phyloP scores from a whole-genome alignment of 305 asterid species.

The Caryopteris hybrid region DNA sequence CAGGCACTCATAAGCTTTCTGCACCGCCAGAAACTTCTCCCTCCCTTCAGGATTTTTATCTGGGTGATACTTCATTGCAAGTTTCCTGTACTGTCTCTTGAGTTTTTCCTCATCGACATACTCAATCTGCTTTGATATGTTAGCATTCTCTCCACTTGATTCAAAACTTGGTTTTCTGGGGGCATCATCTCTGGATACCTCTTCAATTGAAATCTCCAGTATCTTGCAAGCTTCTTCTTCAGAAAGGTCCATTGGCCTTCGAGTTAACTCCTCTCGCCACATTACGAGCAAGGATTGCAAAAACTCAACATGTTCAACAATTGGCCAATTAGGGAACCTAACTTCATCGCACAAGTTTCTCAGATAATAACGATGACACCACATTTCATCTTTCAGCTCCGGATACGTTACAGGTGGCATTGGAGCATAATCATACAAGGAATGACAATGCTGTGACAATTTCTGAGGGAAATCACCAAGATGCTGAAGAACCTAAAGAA shows the following conservation, averaged over 20 bases:
- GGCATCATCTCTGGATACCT: slow-evolving; percentile 83
- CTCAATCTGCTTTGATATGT: slow-evolving; percentile 76
- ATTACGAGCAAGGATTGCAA: slow-evolving; percentile 91
- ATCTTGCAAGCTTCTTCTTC: slow-evolving; percentile 98
- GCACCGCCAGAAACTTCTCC: slow-evolving; percentile 96
- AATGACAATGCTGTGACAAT: slow-evolving; percentile 94
- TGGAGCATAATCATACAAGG: slow-evolving; percentile 95
- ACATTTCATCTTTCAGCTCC: slow-evolving; percentile 97
- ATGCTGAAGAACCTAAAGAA: slow-evolving; percentile 89
- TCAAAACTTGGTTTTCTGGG: slow-evolving; percentile 45
- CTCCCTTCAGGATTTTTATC: slow-evolving; percentile 99
- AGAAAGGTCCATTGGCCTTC: slow-evolving; percentile 99
- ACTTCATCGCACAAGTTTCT: slow-evolving; percentile 94
- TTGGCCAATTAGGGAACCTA: slow-evolving; percentile 97
- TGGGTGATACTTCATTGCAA: slow-evolving; percentile 98
- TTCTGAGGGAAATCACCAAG: slow-evolving; percentile 98
- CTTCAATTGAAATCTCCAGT: slow-evolving; percentile 87
- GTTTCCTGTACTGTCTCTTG: slow-evolving; percentile 94
- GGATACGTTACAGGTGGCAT: slow-evolving; percentile 99
- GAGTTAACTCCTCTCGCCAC: slow-evolving; percentile 98
- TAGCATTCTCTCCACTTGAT: slow-evolving; percentile 44
- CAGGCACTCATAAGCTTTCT: slow-evolving; percentile 95
- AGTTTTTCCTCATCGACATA: slow-evolving; percentile 97
- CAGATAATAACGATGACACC: slow-evolving; percentile 98
- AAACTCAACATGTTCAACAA: slow-evolving; percentile 98